These are phyloP conservation scores for Neurospora tetrasperma DNA, from an alignment of 495 filamentous ascomycete species.

Conservation along the genomic window DNA sequence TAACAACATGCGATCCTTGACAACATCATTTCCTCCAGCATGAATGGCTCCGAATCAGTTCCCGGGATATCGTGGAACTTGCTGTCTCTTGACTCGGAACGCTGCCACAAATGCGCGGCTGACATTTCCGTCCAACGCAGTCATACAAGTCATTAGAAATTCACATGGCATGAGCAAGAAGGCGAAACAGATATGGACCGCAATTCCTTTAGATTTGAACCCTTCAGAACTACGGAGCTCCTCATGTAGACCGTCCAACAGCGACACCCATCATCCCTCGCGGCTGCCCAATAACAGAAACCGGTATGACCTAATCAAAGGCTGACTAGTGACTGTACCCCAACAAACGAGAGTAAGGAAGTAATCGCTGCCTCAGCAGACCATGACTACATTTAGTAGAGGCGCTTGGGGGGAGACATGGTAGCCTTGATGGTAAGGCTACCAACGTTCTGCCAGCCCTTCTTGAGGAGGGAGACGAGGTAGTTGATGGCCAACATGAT, in stretches of 20 bases:
- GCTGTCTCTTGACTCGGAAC: neutral
- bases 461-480: constrained; percentile 96
- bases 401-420: constrained; percentile 93
- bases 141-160: neutral
- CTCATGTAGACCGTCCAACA: neutral
- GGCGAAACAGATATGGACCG: neutral
- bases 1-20: neutral
- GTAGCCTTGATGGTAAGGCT: constrained; percentile 98
- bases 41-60: neutral
- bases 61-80: neutral
- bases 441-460: constrained; percentile 99
- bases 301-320: neutral
- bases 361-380: neutral
- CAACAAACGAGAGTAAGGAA: neutral
- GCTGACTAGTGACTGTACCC: neutral
- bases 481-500: constrained; percentile 98
- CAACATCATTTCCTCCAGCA: neutral
- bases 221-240: neutral
- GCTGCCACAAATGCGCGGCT: neutral
- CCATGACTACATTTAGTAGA: constrained; percentile 56
- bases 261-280: neutral
- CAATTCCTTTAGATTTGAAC: neutral
- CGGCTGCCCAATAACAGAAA: neutral
- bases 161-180: neutral
- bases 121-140: neutral